Evolutionary conservation across 2,329 filamentous ascomycete genomes (phyloP).

Genomic region (Trichoderma sp.): DNA sequence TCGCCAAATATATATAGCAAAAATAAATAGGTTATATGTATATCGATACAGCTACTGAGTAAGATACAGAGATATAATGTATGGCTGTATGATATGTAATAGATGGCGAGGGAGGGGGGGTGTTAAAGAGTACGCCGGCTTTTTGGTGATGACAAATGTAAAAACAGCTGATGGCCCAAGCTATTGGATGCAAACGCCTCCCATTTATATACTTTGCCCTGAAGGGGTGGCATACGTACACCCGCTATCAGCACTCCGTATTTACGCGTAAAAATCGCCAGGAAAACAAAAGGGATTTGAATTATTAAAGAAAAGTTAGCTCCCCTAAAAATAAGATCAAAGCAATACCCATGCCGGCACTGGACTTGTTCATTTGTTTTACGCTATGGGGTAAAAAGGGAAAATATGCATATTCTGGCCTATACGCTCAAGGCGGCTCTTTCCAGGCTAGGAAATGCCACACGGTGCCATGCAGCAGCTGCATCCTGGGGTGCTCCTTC

Average conservation of each 20-base stretch:
- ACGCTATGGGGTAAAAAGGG: not conserved
- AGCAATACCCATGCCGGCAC: not conserved
- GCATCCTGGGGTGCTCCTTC: not conserved
- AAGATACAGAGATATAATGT: not conserved
- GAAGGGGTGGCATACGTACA: constrained; percentile 18
- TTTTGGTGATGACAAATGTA: constrained; percentile 26
- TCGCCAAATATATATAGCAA: not conserved
- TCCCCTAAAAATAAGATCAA: not conserved
- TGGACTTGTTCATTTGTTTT: not conserved
- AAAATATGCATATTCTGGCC: not conserved
- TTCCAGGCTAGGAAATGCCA: not conserved
- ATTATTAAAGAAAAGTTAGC: not conserved
- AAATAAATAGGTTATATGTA: not conserved
- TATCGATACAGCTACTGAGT: not conserved
- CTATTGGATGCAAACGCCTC: not conserved
- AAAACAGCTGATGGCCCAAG: constrained; percentile 14
- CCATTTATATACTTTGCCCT: constrained; percentile 7
- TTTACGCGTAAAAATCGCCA: constrained; percentile 9
- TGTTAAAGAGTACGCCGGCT: not conserved
- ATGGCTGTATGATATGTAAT: not conserved
- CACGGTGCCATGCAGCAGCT: constrained; percentile 5
- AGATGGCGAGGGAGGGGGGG: not conserved
- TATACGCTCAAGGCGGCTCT: not conserved
- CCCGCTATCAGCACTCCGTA: constrained; percentile 5
- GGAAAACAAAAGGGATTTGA: not conserved